A percentile compares a stretch with the other conserved stretches of the same genome.
These are phyloP conservation scores for Lactarius sanguifluus DNA, from an alignment of 768 basidiomycete genomes.

Conservation along the genomic window DNA sequence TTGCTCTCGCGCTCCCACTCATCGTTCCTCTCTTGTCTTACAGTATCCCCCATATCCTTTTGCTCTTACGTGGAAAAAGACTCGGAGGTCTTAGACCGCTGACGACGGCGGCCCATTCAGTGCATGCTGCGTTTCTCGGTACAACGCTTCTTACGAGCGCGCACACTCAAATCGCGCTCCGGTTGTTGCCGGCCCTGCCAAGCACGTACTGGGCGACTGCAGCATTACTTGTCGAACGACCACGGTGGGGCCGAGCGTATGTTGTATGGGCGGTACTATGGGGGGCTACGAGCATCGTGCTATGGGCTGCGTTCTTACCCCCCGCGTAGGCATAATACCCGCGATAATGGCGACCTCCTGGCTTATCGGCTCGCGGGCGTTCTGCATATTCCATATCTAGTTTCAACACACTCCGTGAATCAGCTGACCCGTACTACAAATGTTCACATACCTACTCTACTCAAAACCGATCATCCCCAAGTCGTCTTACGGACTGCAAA, in stretches of 20 bases:
- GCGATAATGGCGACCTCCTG: neutral
- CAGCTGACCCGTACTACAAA: neutral
- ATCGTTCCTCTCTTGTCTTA: conserved; percentile 49
- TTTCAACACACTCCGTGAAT: too few relatives aligned
- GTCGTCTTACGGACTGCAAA: too few relatives aligned
- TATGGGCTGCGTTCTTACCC: conserved; percentile 87
- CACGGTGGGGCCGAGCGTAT: conserved; percentile 58
- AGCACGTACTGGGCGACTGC: conserved; percentile 86
- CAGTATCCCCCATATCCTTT: conserved; percentile 34
- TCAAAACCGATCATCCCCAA: too few relatives aligned
- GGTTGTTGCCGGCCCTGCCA: conserved; percentile 72
- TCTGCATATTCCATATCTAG: neutral
- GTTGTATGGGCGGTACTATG: conserved; percentile 77
- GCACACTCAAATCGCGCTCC: conserved; percentile 37
- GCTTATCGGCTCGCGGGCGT: neutral
- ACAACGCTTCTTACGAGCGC: conserved; percentile 40
- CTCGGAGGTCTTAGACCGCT: neutral
- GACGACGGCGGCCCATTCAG: conserved; percentile 12
- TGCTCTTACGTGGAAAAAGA: conserved; percentile 1
- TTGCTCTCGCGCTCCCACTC: conserved; percentile 74
- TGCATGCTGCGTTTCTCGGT: conserved; percentile 13
- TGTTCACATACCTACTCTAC: too few relatives aligned
- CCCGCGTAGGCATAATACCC: conserved; percentile 59
- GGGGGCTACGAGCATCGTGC: conserved; percentile 63
- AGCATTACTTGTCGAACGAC: conserved; percentile 53